phyloP scores from a whole-genome alignment of 164 flowering plant species.

The Brasenia schreberi region DNA sequence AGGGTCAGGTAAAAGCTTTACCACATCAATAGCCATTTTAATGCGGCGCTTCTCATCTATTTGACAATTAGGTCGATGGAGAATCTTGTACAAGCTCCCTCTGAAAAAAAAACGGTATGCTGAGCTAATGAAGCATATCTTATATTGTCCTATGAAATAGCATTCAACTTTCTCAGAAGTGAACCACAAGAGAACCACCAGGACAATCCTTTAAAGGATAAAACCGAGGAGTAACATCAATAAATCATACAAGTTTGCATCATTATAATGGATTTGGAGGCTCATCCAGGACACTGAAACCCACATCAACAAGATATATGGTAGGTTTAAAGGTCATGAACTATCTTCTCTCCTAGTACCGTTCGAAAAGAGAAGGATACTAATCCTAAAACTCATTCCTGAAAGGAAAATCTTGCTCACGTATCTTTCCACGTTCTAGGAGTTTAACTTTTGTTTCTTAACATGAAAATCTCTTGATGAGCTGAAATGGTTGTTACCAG shows the following conservation, averaged over 20 bases:
- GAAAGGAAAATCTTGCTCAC: no score
- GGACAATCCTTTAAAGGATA: neutral
- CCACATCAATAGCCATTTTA: conserved; percentile 99
- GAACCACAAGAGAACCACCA: no score
- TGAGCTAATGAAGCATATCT: neutral
- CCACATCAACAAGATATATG: neutral
- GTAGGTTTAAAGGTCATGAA: neutral
- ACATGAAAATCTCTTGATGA: no score
- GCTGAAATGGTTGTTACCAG: no score
- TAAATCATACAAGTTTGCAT: neutral
- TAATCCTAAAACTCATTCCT: no score
- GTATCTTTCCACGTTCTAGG: no score
- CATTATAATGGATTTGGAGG: neutral
- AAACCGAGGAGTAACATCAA: neutral
- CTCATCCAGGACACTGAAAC: no score
- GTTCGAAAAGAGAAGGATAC: neutral
- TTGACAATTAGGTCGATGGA: conserved; percentile 87
- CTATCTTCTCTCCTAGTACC: neutral
- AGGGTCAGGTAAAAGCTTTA: conserved; percentile 15
- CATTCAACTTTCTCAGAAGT: no score
- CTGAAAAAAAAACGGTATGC: conserved; percentile 19
- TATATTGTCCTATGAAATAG: no score
- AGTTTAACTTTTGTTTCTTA: no score
- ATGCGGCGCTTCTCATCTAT: conserved; percentile 90
- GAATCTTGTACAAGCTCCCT: conserved; percentile 89